Evolutionary conservation across 805 yeast species (phyloP), one percentile per base, ranked within the genome.

Genomic region (Metschnikowia koreensis): DNA sequence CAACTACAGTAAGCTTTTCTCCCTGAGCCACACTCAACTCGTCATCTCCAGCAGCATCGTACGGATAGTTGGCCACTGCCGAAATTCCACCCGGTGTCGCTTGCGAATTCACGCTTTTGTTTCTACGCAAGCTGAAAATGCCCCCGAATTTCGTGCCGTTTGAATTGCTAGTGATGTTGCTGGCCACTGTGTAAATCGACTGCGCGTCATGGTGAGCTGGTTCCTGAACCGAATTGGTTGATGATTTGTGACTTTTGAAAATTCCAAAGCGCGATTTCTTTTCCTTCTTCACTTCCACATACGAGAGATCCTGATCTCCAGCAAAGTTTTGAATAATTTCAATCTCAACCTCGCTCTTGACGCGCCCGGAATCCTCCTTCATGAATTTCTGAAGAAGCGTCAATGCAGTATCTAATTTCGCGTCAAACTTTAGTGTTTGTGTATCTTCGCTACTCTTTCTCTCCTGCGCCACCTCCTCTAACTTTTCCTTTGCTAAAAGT

Each of bases 251-350:
- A 54, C 56, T 60, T 42, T 65, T 66, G 56, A 87, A 79, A 28
- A 89, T 70, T 0, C 89, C 84, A 22, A 82, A 76, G 52, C 79
- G 81, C 3, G 73, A 65, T 63, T 87, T 88, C 66, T 84, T 82
- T 44, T 73, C 71, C 28, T 77, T 68, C 29, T 76, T 74, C 15
- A 78, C 75, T 41, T 76, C 80, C 38, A 80, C 79, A 51, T 86
- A 73, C 11, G 86, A 74, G 60, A 88, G 70, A 65, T 88, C 94
- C 60, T 80, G 76, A 51, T 84, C 92, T 1, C 86, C 89, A 0
- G 94, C 91, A 47, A 87, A 90, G 53, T 85, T 81, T 66, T 89
- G 94, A 59, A 94, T 90, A 28, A 94, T 84, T 67, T 93, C 97
- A 47, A 93, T 84, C 61, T 87, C 93, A 16, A 92, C 98, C 63